Conservation (phyloP, 805 yeast species). For the Saccharomycopsis babjevae region DNA sequence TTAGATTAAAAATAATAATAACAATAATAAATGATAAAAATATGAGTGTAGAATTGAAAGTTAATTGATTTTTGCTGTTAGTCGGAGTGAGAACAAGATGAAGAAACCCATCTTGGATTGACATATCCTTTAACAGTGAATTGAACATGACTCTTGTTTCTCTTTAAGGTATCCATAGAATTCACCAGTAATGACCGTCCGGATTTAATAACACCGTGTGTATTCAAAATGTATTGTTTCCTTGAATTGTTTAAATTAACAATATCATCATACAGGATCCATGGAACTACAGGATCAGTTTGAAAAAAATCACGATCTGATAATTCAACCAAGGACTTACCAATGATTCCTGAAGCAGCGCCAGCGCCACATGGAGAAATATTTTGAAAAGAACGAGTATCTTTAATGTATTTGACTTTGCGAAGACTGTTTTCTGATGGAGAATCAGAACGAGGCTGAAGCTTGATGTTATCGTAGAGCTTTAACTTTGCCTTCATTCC, state of each 20-base stretch:
- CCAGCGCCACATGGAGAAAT: not conserved
- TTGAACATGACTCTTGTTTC: conserved; percentile 25
- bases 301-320: not conserved
- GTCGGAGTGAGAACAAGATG: not conserved
- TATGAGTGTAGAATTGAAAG: not conserved
- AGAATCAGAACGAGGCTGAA: conserved; percentile 14
- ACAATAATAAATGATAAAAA: not conserved
- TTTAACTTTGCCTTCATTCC: conserved; percentile 16
- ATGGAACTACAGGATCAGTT: conserved; percentile 6
- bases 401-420: conserved; percentile 7
- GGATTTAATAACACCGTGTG: conserved; percentile 9
- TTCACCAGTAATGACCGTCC: not conserved
- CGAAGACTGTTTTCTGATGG: conserved; percentile 6
- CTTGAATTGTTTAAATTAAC: not conserved
- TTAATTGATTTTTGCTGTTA: conserved; percentile 12
- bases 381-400: not conserved
- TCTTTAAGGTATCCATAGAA: conserved; percentile 10
- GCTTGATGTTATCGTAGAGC: conserved; percentile 14
- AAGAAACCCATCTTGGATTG: conserved; percentile 34
- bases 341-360: not conserved
- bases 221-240: conserved; percentile 1
- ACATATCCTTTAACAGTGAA: conserved; percentile 44
- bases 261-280: conserved; percentile 14
- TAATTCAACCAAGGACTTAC: not conserved
- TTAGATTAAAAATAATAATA: not conserved